phyloP scores from a whole-genome alignment of 2,329 filamentous ascomycete genomes.

The Colletotrichum sp. region DNA sequence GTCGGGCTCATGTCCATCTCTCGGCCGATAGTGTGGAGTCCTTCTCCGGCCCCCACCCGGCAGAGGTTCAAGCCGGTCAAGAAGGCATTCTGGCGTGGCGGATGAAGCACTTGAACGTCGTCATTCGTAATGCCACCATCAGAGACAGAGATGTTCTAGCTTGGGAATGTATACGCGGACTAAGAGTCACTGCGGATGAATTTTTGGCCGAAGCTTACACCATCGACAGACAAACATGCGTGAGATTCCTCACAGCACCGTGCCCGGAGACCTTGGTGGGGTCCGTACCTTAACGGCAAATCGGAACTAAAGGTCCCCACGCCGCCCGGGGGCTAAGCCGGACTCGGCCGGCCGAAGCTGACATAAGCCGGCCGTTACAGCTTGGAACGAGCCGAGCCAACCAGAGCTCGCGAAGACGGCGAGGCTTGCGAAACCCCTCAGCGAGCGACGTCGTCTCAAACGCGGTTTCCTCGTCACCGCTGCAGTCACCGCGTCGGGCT shows the following conservation, averaged over 20 bases:
- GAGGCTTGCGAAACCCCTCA: neutral
- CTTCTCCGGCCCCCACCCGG: neutral
- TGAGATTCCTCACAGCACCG: neutral
- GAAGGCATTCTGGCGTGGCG: neutral
- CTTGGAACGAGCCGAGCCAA: neutral
- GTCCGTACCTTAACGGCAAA: neutral
- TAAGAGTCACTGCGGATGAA: neutral
- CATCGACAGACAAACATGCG: neutral
- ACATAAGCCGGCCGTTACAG: neutral
- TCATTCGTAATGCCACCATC: neutral
- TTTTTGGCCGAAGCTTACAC: neutral
- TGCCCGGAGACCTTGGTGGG: neutral
- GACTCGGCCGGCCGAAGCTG: neutral
- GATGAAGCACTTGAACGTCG: neutral
- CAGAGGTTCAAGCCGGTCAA: neutral
- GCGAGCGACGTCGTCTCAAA: neutral
- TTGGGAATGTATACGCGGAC: neutral
- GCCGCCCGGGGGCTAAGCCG: neutral
- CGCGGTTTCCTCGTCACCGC: neutral
- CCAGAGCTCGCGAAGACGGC: neutral
- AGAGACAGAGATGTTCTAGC: accelerated
- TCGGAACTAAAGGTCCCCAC: neutral
- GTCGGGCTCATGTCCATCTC: neutral
- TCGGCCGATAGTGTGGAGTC: neutral
- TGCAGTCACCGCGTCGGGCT: neutral